Conservation (phyloP, 2,329 filamentous ascomycete species). For the Niveomyces coronatus region DNA sequence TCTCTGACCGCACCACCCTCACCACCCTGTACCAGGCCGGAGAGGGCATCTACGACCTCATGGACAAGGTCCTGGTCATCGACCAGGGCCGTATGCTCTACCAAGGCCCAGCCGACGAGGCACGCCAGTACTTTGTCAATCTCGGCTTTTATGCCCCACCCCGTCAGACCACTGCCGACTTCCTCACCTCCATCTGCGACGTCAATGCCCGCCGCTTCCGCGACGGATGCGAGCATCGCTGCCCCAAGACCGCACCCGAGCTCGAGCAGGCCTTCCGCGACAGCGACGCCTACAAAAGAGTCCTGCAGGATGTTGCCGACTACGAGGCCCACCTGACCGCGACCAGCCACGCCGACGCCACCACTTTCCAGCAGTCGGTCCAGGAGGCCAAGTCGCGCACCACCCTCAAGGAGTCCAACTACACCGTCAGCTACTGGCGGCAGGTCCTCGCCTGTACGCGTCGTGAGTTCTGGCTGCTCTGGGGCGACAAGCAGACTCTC, state of each 20-base stretch:
- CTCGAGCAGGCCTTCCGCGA: slow-evolving; percentile 54
- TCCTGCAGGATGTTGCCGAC: slow-evolving; percentile 48
- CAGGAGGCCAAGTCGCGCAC: slow-evolving; percentile 60
- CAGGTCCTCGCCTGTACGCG: slow-evolving; percentile 61
- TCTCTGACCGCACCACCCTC: slow-evolving; percentile 49
- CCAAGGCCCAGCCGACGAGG: slow-evolving; percentile 53
- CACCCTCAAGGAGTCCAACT: slow-evolving; percentile 57
- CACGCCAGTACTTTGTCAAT: slow-evolving; percentile 58
- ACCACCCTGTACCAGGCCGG: slow-evolving; percentile 34
- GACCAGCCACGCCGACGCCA: slow-evolving; percentile 50
- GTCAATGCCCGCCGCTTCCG: slow-evolving; percentile 58
- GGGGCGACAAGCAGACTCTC: slow-evolving; percentile 63
- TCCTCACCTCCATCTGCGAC: slow-evolving; percentile 69
- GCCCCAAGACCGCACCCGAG: slow-evolving; percentile 59
- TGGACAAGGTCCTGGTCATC: slow-evolving; percentile 75
- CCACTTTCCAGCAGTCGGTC: slow-evolving; percentile 57
- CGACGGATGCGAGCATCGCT: slow-evolving; percentile 49
- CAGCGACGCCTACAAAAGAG: slow-evolving; percentile 47
- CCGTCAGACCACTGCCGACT: slow-evolving; percentile 63
- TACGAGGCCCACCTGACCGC: slow-evolving; percentile 32
- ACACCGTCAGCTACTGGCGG: slow-evolving; percentile 63
- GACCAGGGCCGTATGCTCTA: slow-evolving; percentile 59
- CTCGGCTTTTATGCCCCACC: slow-evolving; percentile 64
- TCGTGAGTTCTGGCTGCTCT: slow-evolving; percentile 68
- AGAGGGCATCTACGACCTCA: slow-evolving; percentile 36